Conservation (phyloP, 2,329 filamentous ascomycete species). For the Aspergillus quadrilineatus region DNA sequence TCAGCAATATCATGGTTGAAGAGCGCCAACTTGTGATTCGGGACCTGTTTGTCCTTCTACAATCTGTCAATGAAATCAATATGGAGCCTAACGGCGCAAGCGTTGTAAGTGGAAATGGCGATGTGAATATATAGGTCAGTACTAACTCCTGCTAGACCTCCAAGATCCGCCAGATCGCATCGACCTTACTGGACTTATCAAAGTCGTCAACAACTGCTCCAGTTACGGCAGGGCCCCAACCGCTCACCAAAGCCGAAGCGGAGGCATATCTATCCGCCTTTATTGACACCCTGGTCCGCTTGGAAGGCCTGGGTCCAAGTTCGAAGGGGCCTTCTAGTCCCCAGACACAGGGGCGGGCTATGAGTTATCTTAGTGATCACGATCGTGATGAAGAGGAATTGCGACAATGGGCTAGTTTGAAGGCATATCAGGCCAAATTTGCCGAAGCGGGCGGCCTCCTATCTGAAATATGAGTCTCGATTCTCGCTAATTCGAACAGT, state of each 20-base stretch:
- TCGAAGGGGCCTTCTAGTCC: conserved; percentile 31
- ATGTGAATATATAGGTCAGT: neutral
- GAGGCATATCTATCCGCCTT: conserved; percentile 72
- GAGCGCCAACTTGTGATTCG: conserved; percentile 82
- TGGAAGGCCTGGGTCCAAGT: conserved; percentile 60
- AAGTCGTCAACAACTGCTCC: conserved; percentile 29
- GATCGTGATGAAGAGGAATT: conserved; percentile 75
- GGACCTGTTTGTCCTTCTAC: conserved; percentile 71
- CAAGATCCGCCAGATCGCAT: conserved; percentile 82
- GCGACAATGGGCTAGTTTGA: conserved; percentile 72
- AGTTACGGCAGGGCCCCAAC: conserved; percentile 26
- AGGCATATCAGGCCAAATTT: conserved; percentile 74
- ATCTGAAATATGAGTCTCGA: conserved; percentile 27
- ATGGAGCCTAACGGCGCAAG: conserved; percentile 71
- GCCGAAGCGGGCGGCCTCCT: conserved; percentile 59
- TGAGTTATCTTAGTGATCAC: conserved; percentile 41
- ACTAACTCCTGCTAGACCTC: neutral
- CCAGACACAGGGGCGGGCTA: conserved; percentile 29
- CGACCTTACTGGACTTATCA: conserved; percentile 69
- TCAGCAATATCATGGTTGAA: conserved; percentile 65
- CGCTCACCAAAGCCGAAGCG: conserved; percentile 50
- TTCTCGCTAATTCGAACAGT: neutral
- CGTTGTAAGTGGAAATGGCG: conserved; percentile 53
- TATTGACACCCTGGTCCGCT: conserved; percentile 69
- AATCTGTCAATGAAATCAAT: conserved; percentile 77